A percentile compares a stretch with the other conserved stretches of the same genome.
These are phyloP conservation scores for Globisporangium okanoganense DNA, from an alignment of 352 stramenopile species.

Conservation along the genomic window DNA sequence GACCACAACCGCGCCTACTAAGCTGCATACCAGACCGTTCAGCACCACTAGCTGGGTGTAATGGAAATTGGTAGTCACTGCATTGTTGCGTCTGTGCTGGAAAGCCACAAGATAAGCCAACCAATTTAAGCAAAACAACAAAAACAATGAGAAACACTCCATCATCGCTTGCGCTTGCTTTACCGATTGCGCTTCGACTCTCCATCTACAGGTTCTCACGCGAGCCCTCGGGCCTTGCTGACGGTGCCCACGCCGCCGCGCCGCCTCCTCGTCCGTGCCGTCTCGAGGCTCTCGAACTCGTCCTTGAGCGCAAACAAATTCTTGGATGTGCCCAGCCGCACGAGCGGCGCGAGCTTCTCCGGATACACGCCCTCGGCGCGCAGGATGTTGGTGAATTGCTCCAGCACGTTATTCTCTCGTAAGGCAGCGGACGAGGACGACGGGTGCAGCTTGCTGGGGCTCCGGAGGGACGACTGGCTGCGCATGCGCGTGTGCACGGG, in stretches of 20 bases:
- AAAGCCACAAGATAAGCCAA: too few relatives aligned
- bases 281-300: conserved; percentile 20
- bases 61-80: neutral
- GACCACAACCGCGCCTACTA: conserved; percentile 75
- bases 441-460: conserved; percentile 33
- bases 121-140: neutral
- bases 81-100: neutral
- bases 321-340: conserved; percentile 51
- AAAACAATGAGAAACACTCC: neutral
- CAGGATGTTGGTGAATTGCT: conserved; percentile 58
- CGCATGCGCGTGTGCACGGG: conserved; percentile 29
- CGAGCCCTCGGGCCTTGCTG: conserved; percentile 14
- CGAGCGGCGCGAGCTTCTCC: conserved; percentile 45
- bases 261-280: conserved; percentile 7
- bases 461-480: conserved; percentile 28
- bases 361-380: conserved; percentile 56
- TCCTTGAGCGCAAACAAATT: conserved; percentile 35
- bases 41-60: neutral
- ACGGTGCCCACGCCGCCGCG: conserved; percentile 12
- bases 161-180: too few relatives aligned
- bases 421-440: conserved; percentile 33
- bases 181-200: too few relatives aligned
- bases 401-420: conserved; percentile 60
- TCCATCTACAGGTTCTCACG: conserved; percentile 8
- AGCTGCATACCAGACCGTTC: neutral